phyloP scores from a whole-genome alignment of 2,329 filamentous ascomycete species.

The Bipolaris cookei region DNA sequence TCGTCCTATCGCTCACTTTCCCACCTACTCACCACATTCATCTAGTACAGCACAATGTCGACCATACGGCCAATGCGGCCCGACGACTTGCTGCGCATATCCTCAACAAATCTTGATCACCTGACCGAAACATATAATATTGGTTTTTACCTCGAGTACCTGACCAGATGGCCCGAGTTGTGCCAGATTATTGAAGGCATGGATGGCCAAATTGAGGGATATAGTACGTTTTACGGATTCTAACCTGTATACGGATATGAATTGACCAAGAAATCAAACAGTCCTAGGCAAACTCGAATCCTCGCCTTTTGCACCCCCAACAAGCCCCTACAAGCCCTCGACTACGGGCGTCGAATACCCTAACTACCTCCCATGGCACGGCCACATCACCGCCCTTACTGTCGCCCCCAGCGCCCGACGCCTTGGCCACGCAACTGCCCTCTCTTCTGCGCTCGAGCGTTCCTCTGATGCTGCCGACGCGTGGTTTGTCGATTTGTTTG shows the following conservation, averaged over 20 bases:
- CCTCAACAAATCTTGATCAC: conserved; percentile 92
- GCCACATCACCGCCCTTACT: conserved; percentile 94
- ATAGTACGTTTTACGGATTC: conserved; percentile 65
- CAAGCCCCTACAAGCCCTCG: conserved; percentile 71
- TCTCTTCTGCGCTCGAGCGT: conserved; percentile 82
- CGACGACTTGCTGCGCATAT: conserved; percentile 82
- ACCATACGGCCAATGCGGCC: conserved; percentile 77
- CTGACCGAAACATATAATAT: conserved; percentile 98
- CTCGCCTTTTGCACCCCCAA: conserved; percentile 72
- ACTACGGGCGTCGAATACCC: conserved; percentile 50
- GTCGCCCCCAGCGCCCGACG: conserved; percentile 86
- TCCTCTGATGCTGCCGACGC: conserved; percentile 81
- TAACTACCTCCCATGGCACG: conserved; percentile 98
- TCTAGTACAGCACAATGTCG: conserved; percentile 64
- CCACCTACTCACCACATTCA: conserved; percentile 3
- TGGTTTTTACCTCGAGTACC: conserved; percentile 93
- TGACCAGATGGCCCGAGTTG: conserved; percentile 92
- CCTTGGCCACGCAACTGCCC: conserved; percentile 82
- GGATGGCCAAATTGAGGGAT: conserved; percentile 88
- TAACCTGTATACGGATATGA: not conserved
- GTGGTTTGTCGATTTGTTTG: conserved; percentile 97
- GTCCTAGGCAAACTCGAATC: conserved; percentile 98
- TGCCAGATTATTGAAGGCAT: conserved; percentile 91
- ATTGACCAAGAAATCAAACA: conserved; percentile 45
- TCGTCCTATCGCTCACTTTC: not conserved